Evolutionary conservation across 768 basidiomycete species (phyloP), one percentile per base, ranked within the genome.

Genomic region (Boletus sensibilis): DNA sequence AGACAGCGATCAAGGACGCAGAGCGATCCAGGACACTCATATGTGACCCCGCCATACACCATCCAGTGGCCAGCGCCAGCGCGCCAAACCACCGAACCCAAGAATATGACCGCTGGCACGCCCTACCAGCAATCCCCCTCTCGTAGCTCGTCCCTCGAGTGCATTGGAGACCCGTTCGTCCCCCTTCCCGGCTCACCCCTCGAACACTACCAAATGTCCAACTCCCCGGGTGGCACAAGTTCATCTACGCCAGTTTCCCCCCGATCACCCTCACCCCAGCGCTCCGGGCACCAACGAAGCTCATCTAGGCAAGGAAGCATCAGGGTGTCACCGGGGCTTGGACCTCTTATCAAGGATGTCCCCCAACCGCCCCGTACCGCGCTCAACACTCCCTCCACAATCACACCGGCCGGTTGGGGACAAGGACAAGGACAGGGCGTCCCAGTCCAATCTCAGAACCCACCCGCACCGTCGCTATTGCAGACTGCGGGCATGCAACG

Each of bases 1-100:
- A 58, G 52, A 33, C 61, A 56, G 0, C 37, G 23, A 35, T 63
- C 55, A 29, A 58, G 59, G 37, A 14, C 62, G 21, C 57, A 57
- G 2, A 66, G 68, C 44, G 70, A 71, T 52, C 64, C 70, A 33
- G 68, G 61, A 27, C 60, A 66, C 25, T 16, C 55, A 1, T 59
- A 60, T 42, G 57, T 62, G 29, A 39, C 49, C 13, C 68, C 63
- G 8, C 71, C 70, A 0, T 64, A 70, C 51, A 58, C 58, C 49
- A 38, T 62, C 20, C 59, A n/a, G 18, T 56, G 70, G 60, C 70
- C 70, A 27, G 45, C 61, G 6, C 69, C 69, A 7, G 62, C 60
- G 3, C 69, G 67, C 21, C 68, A 61, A 12, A 21, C 46, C 20
- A 62, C 60, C 8, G 69, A 61, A 20, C 62, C 66, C 33, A 48